Evolutionary conservation across 371 early-diverging fungal genomes (phyloP), one percentile per base, ranked within the genome.

Genomic region (Coemansia sp.): DNA sequence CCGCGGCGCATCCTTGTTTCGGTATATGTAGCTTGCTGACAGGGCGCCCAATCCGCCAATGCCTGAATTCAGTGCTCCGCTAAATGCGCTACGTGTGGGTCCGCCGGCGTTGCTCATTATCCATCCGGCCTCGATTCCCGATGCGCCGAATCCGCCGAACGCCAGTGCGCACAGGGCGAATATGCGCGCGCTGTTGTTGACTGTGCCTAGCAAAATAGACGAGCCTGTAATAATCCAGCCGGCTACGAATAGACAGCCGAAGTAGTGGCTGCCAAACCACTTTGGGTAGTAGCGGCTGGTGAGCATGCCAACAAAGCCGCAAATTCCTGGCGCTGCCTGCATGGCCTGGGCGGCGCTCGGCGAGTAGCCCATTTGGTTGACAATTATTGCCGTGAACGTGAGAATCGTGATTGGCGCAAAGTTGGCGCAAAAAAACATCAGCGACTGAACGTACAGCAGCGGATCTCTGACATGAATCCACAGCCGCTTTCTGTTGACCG

Each of bases 381-480:
- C 86, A 48, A 91, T 87, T 51, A 88, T 88, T 1, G 92, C 88
- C 50, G 89, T 67, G 66, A 88, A 92, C 31, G 86, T 83, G 71
- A 86, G 84, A n/a, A 87, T 81, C 2, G 88, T 88, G 8, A 82
- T 86, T 11, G 86, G 76, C 52, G 87, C 85, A 56, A 79, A 67
- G 37, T 68, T 61, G 2, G 62, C 64, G 39, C 62, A 52, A 43
- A 61, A 64, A 18, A 66, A 55, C 33, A 69, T 52, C 11, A 72
- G 66, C 31, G 66, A 69, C 37, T 59, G 66, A 2, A 52, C 18
- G 42, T 79, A 77, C 33, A 75, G 38, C 6, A 79, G 61, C 46
- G 69, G 67, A 32, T 72, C 74, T 3, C 33, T 5, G 1, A 59
- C 67, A 33, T 78, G 62, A 5, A 36, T 18, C 40, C 58, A 8